These are phyloP conservation scores for Symbiotaphrina buchneri DNA, from an alignment of 495 filamentous ascomycete genomes.

Conservation along the genomic window DNA sequence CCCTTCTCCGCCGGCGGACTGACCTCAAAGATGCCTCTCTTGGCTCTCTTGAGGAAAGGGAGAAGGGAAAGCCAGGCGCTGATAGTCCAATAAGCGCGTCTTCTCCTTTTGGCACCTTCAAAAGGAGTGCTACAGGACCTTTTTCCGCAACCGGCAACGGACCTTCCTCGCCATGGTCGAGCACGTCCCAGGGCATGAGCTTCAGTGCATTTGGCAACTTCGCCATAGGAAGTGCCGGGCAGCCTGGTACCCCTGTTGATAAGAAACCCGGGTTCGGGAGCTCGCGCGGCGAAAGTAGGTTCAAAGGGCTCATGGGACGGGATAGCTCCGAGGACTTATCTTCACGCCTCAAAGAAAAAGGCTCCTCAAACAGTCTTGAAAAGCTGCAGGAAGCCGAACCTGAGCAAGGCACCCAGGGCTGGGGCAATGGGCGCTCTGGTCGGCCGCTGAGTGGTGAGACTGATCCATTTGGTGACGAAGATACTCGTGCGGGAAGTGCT, in stretches of 20 bases:
- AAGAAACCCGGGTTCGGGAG: conserved; percentile 48
- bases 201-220: conserved; percentile 80
- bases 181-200: conserved; percentile 28
- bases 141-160: conserved; percentile 24
- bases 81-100: conserved; percentile 20
- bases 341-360: conserved; percentile 27
- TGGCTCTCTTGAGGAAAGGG: conserved; percentile 12
- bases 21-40: conserved; percentile 29
- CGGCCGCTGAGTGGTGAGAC: conserved; percentile 44
- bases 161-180: conserved; percentile 46
- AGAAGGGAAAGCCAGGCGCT: conserved; percentile 23
- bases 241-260: conserved; percentile 30
- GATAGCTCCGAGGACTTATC: conserved; percentile 45
- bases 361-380: conserved; percentile 25
- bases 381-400: conserved; percentile 27
- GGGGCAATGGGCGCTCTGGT: conserved; percentile 26
- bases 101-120: conserved; percentile 33
- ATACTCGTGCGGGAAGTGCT: conserved; percentile 46
- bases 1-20: conserved; percentile 52
- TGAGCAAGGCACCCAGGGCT: conserved; percentile 22
- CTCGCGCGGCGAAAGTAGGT: conserved; percentile 51
- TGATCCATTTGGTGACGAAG: conserved; percentile 57
- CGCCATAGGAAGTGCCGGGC: conserved; percentile 26
- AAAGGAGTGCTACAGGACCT: conserved; percentile 49
- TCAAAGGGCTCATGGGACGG: conserved; percentile 65